Conservation (phyloP, 352 stramenopile species). For the Globisporangium canariense region DNA sequence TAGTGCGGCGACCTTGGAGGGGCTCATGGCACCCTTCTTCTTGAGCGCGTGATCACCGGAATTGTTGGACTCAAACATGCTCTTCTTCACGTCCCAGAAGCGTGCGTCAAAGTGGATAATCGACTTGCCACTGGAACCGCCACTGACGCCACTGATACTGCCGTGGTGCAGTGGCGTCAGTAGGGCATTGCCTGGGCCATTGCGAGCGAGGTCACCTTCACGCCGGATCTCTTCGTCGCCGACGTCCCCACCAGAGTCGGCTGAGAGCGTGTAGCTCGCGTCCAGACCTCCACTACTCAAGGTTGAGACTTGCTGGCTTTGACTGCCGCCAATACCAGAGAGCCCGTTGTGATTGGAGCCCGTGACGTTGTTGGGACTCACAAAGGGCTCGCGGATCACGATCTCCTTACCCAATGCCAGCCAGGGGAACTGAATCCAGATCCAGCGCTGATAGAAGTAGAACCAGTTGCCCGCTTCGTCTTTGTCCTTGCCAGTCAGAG, state of each 20-base stretch:
- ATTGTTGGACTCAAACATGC: constrained; percentile 39
- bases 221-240: constrained; percentile 24
- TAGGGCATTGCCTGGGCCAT: constrained; percentile 5
- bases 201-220: not conserved
- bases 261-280: not conserved
- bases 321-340: not conserved
- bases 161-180: constrained; percentile 4
- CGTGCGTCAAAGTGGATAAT: constrained; percentile 46
- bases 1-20: constrained; percentile 38
- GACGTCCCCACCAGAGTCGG: constrained; percentile 10
- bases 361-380: constrained; percentile 30
- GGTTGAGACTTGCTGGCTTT: not conserved
- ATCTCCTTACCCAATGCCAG: constrained; percentile 79
- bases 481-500: constrained; percentile 36
- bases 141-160: not conserved
- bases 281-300: constrained; percentile 2
- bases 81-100: constrained; percentile 73
- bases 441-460: constrained; percentile 90
- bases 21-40: constrained; percentile 40
- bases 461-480: constrained; percentile 58
- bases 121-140: constrained; percentile 10
- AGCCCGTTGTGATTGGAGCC: not conserved
- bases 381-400: constrained; percentile 39
- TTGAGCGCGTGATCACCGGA: constrained; percentile 26
- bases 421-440: constrained; percentile 94